These are phyloP conservation scores for Torulaspora gathmanii DNA, from an alignment of 805 yeast species.

Conservation along the genomic window DNA sequence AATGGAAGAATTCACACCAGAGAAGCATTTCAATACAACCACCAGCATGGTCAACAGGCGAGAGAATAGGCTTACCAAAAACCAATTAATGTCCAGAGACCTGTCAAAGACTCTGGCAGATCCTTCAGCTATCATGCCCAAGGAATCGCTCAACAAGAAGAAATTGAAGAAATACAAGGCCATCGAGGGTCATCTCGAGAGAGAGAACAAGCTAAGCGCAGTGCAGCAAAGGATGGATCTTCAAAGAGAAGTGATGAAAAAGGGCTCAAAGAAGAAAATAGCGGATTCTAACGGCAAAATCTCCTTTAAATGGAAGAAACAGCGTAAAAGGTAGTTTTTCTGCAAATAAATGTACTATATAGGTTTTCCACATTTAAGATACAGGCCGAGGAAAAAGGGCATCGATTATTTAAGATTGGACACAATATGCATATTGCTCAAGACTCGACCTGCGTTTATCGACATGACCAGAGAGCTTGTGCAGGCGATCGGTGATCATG, in stretches of 20 bases:
- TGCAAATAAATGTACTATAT: slow-evolving; percentile 3
- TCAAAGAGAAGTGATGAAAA: slow-evolving; percentile 85
- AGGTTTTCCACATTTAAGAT: neutral
- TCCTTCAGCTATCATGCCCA: slow-evolving; percentile 26
- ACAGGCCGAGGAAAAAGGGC: neutral
- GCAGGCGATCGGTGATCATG: neutral
- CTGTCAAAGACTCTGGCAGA: slow-evolving; percentile 15
- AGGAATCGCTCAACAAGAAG: slow-evolving; percentile 45
- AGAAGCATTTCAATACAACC: slow-evolving; percentile 65
- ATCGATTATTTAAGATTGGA: too few relatives aligned
- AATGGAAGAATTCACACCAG: slow-evolving; percentile 57
- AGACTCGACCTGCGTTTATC: neutral
- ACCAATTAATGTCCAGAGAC: slow-evolving; percentile 49
- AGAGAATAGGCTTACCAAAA: slow-evolving; percentile 64
- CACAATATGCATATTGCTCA: too few relatives aligned
- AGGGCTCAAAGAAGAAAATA: slow-evolving; percentile 78
- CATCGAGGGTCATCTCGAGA: slow-evolving; percentile 60
- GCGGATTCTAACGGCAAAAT: slow-evolving; percentile 61
- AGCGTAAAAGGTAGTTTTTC: slow-evolving; percentile 48
- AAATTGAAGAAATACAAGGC: slow-evolving; percentile 57
- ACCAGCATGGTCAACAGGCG: slow-evolving; percentile 53
- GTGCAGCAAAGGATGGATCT: slow-evolving; percentile 70
- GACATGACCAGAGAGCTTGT: neutral
- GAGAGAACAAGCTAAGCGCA: slow-evolving; percentile 60
- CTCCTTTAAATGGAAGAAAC: slow-evolving; percentile 79